These are phyloP conservation scores for Fereydounia khargensis DNA, from an alignment of 1,284 basidiomycete genomes.

Conservation along the genomic window DNA sequence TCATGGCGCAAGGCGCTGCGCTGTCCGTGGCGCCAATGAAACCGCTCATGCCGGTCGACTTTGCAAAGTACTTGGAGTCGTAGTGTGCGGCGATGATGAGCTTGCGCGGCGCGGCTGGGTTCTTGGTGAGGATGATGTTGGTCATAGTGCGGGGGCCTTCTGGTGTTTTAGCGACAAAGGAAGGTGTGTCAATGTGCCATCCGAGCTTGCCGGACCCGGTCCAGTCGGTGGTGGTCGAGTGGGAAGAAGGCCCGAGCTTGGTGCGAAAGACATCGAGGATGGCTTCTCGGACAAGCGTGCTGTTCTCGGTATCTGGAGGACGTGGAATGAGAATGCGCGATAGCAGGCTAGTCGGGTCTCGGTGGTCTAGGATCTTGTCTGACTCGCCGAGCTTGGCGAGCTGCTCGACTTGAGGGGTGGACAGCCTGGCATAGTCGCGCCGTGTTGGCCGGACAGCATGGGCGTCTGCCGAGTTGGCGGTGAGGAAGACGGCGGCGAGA, in stretches of 20 bases:
- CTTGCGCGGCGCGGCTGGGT: constrained; percentile 78
- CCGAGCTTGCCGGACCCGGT: constrained; percentile 10
- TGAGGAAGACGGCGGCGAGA: background rate
- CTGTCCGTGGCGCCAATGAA: constrained; percentile 98
- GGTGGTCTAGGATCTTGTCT: constrained; percentile 22
- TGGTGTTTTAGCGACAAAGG: constrained; percentile 65
- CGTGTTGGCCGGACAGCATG: constrained; percentile 16
- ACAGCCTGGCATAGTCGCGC: constrained; percentile 10
- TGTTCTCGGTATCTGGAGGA: constrained; percentile 44
- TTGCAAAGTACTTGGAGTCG: constrained; percentile 90
- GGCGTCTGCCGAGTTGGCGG: background rate
- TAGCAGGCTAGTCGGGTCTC: constrained; percentile 32
- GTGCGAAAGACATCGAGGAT: constrained; percentile 34
- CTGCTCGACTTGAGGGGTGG: constrained; percentile 1
- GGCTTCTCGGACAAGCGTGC: constrained; percentile 28
- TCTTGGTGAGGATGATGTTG: constrained; percentile 85
- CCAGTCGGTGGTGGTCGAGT: constrained; percentile 3
- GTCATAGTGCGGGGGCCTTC: constrained; percentile 77
- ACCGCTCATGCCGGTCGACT: constrained; percentile 64
- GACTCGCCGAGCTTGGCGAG: constrained; percentile 27
- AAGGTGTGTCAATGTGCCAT: constrained; percentile 45
- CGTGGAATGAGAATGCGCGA: constrained; percentile 52
- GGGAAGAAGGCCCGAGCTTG: constrained; percentile 7
- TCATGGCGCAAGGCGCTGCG: constrained; percentile 87
- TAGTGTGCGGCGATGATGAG: constrained; percentile 90